Conservation (phyloP, 768 basidiomycete species). For the Mycena sanguinolenta region DNA sequence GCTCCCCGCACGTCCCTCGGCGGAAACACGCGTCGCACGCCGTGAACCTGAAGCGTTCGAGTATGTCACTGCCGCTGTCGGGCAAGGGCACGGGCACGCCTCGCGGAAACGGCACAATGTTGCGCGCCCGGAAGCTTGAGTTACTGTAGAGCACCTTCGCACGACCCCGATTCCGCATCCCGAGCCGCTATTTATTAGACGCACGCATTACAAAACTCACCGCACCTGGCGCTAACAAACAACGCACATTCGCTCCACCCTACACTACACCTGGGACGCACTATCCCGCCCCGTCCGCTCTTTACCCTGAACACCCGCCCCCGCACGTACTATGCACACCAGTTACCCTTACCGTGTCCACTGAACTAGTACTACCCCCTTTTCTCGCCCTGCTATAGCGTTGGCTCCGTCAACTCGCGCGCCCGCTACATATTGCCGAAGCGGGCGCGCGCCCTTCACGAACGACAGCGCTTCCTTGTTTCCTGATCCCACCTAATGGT, state of each 20-base stretch:
- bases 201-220: neutral
- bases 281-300: conserved; percentile 34
- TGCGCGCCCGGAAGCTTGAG: conserved; percentile 10
- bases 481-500: too few species aligned
- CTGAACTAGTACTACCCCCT: too few species aligned
- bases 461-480: too few species aligned
- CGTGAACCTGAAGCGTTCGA: neutral
- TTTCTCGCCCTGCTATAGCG: too few species aligned
- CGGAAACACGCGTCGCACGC: conserved; percentile 67
- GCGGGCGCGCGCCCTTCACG: too few species aligned
- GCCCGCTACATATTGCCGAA: too few species aligned
- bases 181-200: conserved; percentile 19
- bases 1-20: conserved; percentile 68
- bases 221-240: neutral
- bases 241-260: neutral
- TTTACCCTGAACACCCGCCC: conserved; percentile 33
- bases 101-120: conserved; percentile 21
- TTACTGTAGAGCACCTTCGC: conserved; percentile 1
- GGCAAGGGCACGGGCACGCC: too few species aligned
- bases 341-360: too few species aligned
- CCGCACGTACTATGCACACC: neutral
- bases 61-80: neutral
- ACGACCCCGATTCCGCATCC: too few species aligned
- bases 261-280: conserved; percentile 7
- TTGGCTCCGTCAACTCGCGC: too few species aligned